Evolutionary conservation across 257 asterid genomes (phyloP).

Genomic region (Plectranthus barbatus): DNA sequence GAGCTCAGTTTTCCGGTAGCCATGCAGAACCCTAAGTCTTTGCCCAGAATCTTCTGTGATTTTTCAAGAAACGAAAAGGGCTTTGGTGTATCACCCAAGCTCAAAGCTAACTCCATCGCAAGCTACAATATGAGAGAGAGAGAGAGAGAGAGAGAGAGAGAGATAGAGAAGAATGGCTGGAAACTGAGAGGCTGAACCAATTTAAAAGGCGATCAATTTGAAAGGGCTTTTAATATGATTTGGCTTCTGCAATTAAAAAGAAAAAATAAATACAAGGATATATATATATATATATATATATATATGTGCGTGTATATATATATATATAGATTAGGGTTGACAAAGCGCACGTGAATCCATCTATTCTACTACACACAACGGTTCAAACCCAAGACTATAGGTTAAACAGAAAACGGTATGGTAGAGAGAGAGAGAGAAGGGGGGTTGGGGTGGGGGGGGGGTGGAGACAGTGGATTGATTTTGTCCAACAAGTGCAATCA

Average conservation of each 20-base stretch:
- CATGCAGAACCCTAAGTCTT: constrained; percentile 80
- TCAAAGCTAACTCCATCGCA: constrained; percentile 74
- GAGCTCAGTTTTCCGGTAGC: constrained; percentile 10
- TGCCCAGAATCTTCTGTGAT: constrained; percentile 16
- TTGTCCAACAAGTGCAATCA: constrained; percentile 31
- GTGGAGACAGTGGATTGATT: constrained; percentile 16
- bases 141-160: not conserved
- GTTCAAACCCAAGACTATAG: constrained; percentile 30
- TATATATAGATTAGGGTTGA: constrained; percentile 23
- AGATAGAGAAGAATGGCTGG: not conserved
- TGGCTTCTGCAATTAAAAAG: too few relatives aligned
- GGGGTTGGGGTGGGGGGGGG: not conserved
- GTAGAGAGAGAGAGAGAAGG: not conserved
- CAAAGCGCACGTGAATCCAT: constrained; percentile 57
- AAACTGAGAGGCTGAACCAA: not conserved
- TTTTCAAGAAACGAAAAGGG: constrained; percentile 41
- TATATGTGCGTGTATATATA: too few relatives aligned
- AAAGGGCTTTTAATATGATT: too few relatives aligned
- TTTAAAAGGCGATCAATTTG: constrained; percentile 13
- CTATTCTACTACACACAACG: constrained; percentile 20
- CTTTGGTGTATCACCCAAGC: constrained; percentile 65
- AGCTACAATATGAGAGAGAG: not conserved
- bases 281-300: not conserved
- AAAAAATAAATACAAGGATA: too few relatives aligned
- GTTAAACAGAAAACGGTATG: constrained; percentile 23